phyloP scores from a whole-genome alignment of 805 yeast genomes.

The Starmerella floricola region DNA sequence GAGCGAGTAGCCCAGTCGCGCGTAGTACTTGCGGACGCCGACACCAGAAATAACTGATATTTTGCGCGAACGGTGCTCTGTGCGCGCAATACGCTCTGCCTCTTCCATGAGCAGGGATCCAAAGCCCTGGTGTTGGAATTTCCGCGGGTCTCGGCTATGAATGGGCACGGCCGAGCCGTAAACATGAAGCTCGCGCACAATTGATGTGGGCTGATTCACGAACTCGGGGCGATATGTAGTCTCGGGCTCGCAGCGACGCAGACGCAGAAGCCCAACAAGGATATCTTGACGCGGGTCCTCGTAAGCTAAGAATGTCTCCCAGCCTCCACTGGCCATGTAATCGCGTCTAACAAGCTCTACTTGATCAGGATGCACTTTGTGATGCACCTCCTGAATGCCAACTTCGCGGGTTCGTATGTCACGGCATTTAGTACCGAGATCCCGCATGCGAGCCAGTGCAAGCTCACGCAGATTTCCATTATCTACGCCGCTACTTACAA shows the following conservation, averaged over 20 bases:
- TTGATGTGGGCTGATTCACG: conserved; percentile 69
- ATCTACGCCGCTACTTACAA: conserved; percentile 95
- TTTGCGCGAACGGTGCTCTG: conserved; percentile 86
- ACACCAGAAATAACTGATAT: conserved; percentile 94
- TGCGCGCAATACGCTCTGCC: conserved; percentile 89
- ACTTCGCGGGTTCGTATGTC: conserved; percentile 97
- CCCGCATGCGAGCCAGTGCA: conserved; percentile 95
- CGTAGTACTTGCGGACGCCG: conserved; percentile 93
- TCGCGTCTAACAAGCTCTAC: conserved; percentile 92
- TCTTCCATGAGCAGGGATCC: conserved; percentile 97
- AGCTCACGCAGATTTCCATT: conserved; percentile 92
- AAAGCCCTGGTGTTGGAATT: conserved; percentile 98
- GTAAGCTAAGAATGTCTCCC: conserved; percentile 94
- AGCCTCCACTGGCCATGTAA: conserved; percentile 83
- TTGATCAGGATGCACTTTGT: conserved; percentile 91
- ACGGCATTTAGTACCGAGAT: conserved; percentile 89
- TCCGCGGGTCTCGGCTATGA: conserved; percentile 92
- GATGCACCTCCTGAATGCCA: conserved; percentile 97
- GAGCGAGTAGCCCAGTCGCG: conserved; percentile 74
- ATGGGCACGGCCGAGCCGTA: conserved; percentile 95
- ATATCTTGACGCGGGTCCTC: conserved; percentile 97
- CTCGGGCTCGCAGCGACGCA: conserved; percentile 78
- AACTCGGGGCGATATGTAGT: conserved; percentile 87
- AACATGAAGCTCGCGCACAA: conserved; percentile 94
- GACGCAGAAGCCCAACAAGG: conserved; percentile 75